A percentile compares a stretch with the other conserved stretches of the same genome.
Conservation (phyloP, 1,139 yeast species). For the Protomyces gravidus region DNA sequence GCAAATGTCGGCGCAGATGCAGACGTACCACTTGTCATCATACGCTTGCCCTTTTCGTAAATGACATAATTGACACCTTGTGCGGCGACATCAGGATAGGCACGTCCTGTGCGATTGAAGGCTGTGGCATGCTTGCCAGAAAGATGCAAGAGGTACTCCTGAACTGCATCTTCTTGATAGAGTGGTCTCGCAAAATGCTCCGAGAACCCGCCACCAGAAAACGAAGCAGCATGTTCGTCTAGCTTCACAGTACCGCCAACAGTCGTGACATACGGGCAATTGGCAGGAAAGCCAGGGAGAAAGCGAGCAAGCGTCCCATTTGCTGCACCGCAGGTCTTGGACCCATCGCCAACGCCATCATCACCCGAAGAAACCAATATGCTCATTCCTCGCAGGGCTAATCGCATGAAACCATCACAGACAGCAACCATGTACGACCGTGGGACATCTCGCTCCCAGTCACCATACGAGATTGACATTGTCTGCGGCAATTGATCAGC, state of each 20-base stretch:
- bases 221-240: constrained; percentile 1
- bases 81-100: constrained; percentile 14
- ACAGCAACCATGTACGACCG: neutral
- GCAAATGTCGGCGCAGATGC: constrained; percentile 19
- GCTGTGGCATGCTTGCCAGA: constrained; percentile 1
- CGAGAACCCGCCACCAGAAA: constrained; percentile 19
- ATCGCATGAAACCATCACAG: constrained; percentile 5
- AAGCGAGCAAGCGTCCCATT: constrained; percentile 6
- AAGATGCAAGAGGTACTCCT: neutral
- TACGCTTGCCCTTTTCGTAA: constrained; percentile 1
- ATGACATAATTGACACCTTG: constrained; percentile 13
- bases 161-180: constrained; percentile 9
- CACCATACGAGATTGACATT: constrained; percentile 15
- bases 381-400: constrained; percentile 13
- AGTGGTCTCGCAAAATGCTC: constrained; percentile 1
- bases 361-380: constrained; percentile 14
- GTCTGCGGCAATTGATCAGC: constrained; percentile 1
- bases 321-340: neutral
- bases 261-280: constrained; percentile 14
- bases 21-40: constrained; percentile 8
- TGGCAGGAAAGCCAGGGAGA: constrained; percentile 18
- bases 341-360: constrained; percentile 10
- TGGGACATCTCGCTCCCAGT: constrained; percentile 9
- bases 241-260: constrained; percentile 11
- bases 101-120: constrained; percentile 10